Conservation (phyloP, 2,329 filamentous ascomycete genomes). For the Penicillium expansum region DNA sequence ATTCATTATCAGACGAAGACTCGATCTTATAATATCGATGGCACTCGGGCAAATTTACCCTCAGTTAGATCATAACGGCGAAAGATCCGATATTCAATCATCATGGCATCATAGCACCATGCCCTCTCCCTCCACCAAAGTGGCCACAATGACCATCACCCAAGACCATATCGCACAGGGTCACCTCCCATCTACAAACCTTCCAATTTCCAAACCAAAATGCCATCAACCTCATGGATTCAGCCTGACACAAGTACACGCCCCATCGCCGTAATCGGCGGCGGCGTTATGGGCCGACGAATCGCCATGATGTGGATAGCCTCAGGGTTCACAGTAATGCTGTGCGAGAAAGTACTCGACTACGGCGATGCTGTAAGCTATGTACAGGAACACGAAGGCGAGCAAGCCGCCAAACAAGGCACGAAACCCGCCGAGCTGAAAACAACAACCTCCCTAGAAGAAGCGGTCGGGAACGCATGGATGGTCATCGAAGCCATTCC, state of each 20-base stretch:
- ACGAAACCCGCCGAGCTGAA: conserved; percentile 8
- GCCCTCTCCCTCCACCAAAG: background rate
- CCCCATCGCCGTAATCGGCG: conserved; percentile 23
- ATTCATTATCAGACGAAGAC: background rate
- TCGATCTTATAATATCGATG: background rate
- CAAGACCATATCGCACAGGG: background rate
- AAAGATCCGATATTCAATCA: conserved; percentile 9
- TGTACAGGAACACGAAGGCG: conserved; percentile 12
- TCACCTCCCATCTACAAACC: background rate
- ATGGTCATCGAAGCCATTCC: conserved; percentile 21
- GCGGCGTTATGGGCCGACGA: conserved; percentile 22
- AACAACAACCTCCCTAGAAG: conserved; percentile 9
- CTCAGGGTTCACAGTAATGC: conserved; percentile 14
- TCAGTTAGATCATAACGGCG: conserved; percentile 15
- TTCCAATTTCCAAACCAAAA: conserved; percentile 1
- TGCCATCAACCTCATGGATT: conserved; percentile 19
- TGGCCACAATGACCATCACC: background rate
- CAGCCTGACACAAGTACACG: conserved; percentile 19
- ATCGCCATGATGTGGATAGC: conserved; percentile 24
- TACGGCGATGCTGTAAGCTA: conserved; percentile 14
- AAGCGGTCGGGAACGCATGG: conserved; percentile 16
- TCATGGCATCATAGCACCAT: conserved; percentile 9
- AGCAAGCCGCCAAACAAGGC: conserved; percentile 18
- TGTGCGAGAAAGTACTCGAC: conserved; percentile 16
- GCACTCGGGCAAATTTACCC: conserved; percentile 8